These are phyloP conservation scores for Syzygium malaccense DNA, from an alignment of 441 rosid genomes.

Conservation along the genomic window DNA sequence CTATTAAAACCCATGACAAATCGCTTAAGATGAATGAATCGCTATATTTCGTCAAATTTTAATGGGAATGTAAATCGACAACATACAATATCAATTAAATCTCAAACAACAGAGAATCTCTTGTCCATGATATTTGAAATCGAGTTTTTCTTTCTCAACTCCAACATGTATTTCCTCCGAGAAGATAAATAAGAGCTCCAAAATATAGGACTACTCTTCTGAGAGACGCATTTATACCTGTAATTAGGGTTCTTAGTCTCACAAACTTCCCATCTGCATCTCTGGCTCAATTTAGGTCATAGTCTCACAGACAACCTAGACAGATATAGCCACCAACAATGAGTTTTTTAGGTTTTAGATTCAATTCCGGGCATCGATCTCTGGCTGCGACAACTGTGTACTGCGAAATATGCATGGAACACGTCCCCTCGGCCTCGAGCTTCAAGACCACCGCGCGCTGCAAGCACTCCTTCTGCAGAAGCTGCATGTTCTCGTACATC, in stretches of 20 bases:
- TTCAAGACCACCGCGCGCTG: not conserved
- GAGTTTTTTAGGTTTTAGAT: not conserved
- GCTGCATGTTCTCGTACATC: conserved; percentile 19
- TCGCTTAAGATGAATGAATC: not conserved
- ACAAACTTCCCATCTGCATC: not conserved
- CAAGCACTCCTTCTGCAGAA: conserved; percentile 8
- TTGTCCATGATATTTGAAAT: not conserved
- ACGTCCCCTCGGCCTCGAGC: not conserved
- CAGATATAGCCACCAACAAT: not conserved
- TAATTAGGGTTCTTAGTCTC: not conserved
- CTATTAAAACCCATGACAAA: not conserved
- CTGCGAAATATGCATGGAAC: not conserved
- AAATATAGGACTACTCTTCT: too few relatives aligned
- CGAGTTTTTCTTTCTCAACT: not conserved
- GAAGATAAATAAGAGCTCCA: too few relatives aligned
- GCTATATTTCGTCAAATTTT: not conserved
- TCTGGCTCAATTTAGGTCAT: not conserved
- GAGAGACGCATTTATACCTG: not conserved
- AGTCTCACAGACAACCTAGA: too few relatives aligned
- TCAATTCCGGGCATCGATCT: not conserved
- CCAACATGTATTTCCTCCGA: too few relatives aligned
- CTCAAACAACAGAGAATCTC: not conserved
- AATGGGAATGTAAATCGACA: not conserved
- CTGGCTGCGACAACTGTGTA: not conserved
- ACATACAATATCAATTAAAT: not conserved